These are phyloP conservation scores for Arxiozyma slooffiae DNA, from an alignment of 1,139 yeast species.

Conservation along the genomic window DNA sequence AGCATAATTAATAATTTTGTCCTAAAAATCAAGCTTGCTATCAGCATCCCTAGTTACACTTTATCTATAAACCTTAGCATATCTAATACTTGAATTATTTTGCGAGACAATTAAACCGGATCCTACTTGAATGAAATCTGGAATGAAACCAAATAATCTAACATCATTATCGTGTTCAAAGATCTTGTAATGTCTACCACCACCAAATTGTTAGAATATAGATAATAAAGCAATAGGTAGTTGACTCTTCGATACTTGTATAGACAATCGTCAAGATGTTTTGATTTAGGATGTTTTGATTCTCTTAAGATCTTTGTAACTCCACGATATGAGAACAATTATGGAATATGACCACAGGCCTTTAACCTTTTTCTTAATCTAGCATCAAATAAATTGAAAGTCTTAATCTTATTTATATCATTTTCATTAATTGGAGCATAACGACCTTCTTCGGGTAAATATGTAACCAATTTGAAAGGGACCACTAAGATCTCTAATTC, in stretches of 20 bases:
- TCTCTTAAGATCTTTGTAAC: slow-evolving; percentile 86
- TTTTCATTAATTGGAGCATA: slow-evolving; percentile 93
- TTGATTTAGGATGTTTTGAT: slow-evolving; percentile 82
- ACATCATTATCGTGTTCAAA: slow-evolving; percentile 30
- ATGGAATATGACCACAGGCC: slow-evolving; percentile 84
- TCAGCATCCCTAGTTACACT: slow-evolving; percentile 42
- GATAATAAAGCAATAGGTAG: slow-evolving; percentile 80
- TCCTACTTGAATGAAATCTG: slow-evolving; percentile 82
- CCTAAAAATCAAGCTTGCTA: slow-evolving; percentile 42
- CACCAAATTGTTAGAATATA: slow-evolving; percentile 78
- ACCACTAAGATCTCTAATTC: slow-evolving; percentile 86
- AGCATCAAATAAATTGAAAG: slow-evolving; percentile 90
- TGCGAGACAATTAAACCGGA: slow-evolving; percentile 70
- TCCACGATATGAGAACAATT: slow-evolving; percentile 96
- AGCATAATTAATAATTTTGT: slow-evolving; percentile 46
- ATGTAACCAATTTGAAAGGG: slow-evolving; percentile 95
- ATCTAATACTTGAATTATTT: slow-evolving; percentile 35
- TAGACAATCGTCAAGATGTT: slow-evolving; percentile 43
- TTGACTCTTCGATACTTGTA: slow-evolving; percentile 37
- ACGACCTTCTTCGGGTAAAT: slow-evolving; percentile 89
- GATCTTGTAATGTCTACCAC: slow-evolving; percentile 76
- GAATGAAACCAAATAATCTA: slow-evolving; percentile 37
- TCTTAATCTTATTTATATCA: slow-evolving; percentile 58
- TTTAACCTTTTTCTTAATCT: slow-evolving; percentile 82
- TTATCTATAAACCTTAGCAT: slow-evolving; percentile 40